Evolutionary conservation across 2,329 filamentous ascomycete genomes (phyloP).

Genomic region (Epichloe gansuensis): DNA sequence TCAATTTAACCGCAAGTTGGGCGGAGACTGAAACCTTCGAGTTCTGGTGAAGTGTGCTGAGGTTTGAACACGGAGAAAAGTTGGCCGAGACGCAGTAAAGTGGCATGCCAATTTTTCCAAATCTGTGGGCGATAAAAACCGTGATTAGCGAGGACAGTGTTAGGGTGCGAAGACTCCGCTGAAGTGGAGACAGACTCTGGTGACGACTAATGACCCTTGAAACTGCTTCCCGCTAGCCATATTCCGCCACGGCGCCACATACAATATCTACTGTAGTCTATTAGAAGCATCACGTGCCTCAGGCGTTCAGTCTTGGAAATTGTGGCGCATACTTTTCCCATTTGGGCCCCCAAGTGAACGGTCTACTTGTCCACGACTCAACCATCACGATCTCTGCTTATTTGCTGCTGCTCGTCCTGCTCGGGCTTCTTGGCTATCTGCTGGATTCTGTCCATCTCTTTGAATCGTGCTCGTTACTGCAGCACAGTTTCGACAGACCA

Average conservation of each 20-base stretch:
- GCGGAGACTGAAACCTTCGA: slow-evolving; percentile 99
- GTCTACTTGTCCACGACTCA: not conserved
- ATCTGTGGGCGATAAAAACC: slow-evolving; percentile 21
- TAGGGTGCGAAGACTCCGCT: slow-evolving; percentile 11
- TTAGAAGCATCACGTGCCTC: not conserved
- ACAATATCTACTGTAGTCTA: too few species aligned
- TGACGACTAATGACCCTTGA: not conserved
- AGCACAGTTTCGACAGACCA: not conserved
- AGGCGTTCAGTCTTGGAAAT: not conserved
- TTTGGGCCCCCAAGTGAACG: not conserved
- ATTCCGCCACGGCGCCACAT: not conserved
- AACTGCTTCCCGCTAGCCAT: not conserved
- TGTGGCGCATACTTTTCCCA: slow-evolving; percentile 2
- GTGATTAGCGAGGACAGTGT: slow-evolving; percentile 14
- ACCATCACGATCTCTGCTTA: not conserved
- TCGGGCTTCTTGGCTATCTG: not conserved
- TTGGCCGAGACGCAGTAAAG: slow-evolving; percentile 13
- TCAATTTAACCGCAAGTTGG: slow-evolving; percentile 97
- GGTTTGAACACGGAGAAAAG: slow-evolving; percentile 14
- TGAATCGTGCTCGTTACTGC: not conserved
- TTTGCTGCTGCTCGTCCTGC: not conserved
- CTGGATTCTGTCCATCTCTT: not conserved
- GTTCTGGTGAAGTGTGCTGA: slow-evolving; percentile 45
- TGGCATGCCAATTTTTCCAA: slow-evolving; percentile 16
- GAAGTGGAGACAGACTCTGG: not conserved